phyloP scores from a whole-genome alignment of 495 filamentous ascomycete genomes.

The Tricharina praecox region DNA sequence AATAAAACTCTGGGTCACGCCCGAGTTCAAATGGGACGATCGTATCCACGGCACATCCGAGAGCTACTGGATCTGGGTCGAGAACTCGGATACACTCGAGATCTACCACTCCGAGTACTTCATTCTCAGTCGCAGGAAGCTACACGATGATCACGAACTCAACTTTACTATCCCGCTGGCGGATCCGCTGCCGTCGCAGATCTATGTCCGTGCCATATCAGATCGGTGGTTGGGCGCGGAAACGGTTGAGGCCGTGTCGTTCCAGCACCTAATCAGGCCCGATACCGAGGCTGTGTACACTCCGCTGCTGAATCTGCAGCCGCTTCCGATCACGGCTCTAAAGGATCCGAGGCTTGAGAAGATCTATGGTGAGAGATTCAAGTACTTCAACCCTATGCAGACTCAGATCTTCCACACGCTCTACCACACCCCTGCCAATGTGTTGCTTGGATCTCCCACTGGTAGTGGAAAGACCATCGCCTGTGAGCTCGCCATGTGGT shows the following conservation, averaged over 20 bases:
- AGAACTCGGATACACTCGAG: constrained; percentile 92
- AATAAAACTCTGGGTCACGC: constrained; percentile 65
- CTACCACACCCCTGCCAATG: constrained; percentile 80
- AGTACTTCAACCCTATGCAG: constrained; percentile 98
- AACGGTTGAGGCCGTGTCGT: constrained; percentile 83
- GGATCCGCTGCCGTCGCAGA: constrained; percentile 82
- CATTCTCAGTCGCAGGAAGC: constrained; percentile 70
- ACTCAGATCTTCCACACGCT: constrained; percentile 94
- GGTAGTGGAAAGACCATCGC: constrained; percentile 95
- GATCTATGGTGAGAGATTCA: constrained; percentile 72
- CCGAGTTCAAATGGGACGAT: constrained; percentile 93
- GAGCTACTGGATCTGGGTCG: constrained; percentile 96
- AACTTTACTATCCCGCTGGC: constrained; percentile 94
- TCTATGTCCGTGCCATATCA: constrained; percentile 84
- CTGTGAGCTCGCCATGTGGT: constrained; percentile 98
- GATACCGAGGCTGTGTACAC: constrained; percentile 97
- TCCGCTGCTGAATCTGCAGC: constrained; percentile 79
- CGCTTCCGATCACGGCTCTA: constrained; percentile 70
- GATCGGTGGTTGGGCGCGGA: constrained; percentile 97
- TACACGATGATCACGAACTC: constrained; percentile 86
- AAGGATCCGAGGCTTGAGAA: constrained; percentile 78
- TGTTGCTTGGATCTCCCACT: constrained; percentile 89
- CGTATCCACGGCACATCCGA: constrained; percentile 86
- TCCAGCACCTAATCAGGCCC: constrained; percentile 91
- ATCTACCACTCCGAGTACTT: constrained; percentile 98